These are phyloP conservation scores for Aristolochia fimbriata DNA, from an alignment of 164 flowering plant species.

Conservation along the genomic window DNA sequence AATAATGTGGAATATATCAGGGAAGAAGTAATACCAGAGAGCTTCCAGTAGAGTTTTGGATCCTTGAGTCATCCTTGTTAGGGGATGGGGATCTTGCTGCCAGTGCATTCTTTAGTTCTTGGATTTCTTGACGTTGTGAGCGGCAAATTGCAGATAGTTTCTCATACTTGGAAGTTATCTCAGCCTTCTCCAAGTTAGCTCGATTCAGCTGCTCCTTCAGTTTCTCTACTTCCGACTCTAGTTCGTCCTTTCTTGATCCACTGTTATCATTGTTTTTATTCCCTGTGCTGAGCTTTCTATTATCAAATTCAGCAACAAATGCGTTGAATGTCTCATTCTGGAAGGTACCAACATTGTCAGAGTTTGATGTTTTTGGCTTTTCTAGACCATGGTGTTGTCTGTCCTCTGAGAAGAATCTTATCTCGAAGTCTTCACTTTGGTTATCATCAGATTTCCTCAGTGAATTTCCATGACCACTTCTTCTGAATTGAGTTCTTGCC, in stretches of 20 bases:
- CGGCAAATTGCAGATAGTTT: conserved; percentile 88
- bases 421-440: conserved; percentile 44
- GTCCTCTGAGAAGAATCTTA: conserved; percentile 35
- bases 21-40: conserved; percentile 31
- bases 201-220: conserved; percentile 65
- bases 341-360: conserved; percentile 23
- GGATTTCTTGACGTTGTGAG: conserved; percentile 91
- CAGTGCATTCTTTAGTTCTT: conserved; percentile 78
- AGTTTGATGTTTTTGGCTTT: conserved; percentile 25
- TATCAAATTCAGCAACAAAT: conserved; percentile 82
- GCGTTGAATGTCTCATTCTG: conserved; percentile 50
- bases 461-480: conserved; percentile 21
- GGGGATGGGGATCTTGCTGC: conserved; percentile 63
- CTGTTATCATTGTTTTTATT: conserved; percentile 8
- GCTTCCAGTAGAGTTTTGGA: conserved; percentile 25
- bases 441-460: conserved; percentile 18
- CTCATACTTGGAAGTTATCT: conserved; percentile 78
- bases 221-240: conserved; percentile 61
- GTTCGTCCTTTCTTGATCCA: conserved; percentile 25
- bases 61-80: conserved; percentile 31
- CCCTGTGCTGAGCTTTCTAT: conserved; percentile 34
- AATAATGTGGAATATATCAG: not conserved
- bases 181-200: conserved; percentile 60
- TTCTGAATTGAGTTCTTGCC: conserved; percentile 14
- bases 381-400: conserved; percentile 15